These are phyloP conservation scores for Medicago arabica DNA, from an alignment of 306 rosid genomes.

Conservation along the genomic window DNA sequence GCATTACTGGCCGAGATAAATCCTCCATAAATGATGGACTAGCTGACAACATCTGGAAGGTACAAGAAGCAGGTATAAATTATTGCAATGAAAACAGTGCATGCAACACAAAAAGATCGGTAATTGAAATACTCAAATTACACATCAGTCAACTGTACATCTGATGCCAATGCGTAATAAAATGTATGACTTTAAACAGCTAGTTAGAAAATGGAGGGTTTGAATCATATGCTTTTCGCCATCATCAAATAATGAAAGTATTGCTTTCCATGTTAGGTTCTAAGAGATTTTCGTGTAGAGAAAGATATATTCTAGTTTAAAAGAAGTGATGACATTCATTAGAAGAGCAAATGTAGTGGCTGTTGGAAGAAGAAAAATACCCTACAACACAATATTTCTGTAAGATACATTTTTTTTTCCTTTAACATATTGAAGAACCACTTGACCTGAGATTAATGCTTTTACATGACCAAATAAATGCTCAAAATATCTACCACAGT, in stretches of 20 bases:
- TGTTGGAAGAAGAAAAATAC: conserved; percentile 26
- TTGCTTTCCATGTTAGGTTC: conserved; percentile 6
- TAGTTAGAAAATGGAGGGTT: conserved; percentile 1
- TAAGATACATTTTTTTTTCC: not conserved
- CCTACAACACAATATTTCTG: not conserved
- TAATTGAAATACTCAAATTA: conserved; percentile 14
- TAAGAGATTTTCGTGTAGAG: not conserved
- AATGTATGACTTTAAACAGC: not conserved
- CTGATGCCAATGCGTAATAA: conserved; percentile 13
- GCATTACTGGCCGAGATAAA: conserved; percentile 30
- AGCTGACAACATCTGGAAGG: conserved; percentile 37
- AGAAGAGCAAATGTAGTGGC: not conserved
- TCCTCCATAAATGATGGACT: conserved; percentile 34
- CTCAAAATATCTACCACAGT: not conserved
- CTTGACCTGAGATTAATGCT: conserved; percentile 20
- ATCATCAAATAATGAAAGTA: conserved; percentile 3
- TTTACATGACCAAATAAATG: conserved; percentile 8
- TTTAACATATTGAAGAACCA: not conserved
- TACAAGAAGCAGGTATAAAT: conserved; percentile 29
- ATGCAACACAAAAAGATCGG: conserved; percentile 30
- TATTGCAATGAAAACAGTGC: conserved; percentile 24
- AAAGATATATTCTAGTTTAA: conserved; percentile 23
- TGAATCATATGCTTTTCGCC: conserved; percentile 12
- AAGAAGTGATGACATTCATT: not conserved
- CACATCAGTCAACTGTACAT: conserved; percentile 14